Percentiles rank a stretch among this genome's conserved stretches.
Evolutionary conservation across 768 basidiomycete genomes (phyloP).

Genomic region (Dictyophora rubrovolvata): DNA sequence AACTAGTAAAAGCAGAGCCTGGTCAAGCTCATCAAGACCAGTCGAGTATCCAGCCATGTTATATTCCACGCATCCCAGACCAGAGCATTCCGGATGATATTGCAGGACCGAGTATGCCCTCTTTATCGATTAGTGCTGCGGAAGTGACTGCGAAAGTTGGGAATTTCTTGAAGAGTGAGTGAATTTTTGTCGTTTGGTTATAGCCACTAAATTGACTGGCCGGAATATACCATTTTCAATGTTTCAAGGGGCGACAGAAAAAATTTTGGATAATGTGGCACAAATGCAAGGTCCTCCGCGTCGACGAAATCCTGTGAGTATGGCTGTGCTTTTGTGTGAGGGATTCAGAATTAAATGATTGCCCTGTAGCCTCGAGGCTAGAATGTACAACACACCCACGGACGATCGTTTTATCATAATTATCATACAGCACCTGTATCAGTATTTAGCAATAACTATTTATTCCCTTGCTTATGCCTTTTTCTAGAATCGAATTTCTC

Average conservation of each 20-base stretch:
- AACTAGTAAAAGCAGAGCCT: constrained; percentile 2
- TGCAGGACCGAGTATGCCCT: not conserved
- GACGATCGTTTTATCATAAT: too few species aligned
- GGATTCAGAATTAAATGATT: too few species aligned
- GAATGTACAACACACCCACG: not conserved
- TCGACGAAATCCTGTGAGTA: not conserved
- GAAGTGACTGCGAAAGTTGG: not conserved
- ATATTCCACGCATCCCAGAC: not conserved
- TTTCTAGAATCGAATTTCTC: not conserved
- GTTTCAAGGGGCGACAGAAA: not conserved
- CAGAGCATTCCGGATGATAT: not conserved
- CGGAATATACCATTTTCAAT: not conserved
- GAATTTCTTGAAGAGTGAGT: not conserved
- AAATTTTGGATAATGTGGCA: not conserved
- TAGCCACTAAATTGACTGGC: not conserved
- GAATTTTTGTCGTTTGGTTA: not conserved
- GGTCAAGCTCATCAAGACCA: not conserved
- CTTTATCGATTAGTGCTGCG: not conserved
- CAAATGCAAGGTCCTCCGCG: not conserved
- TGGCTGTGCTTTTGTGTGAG: too few species aligned
- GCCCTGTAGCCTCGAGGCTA: not conserved
- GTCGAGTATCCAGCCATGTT: not conserved
- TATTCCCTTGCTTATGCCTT: not conserved
- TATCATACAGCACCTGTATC: not conserved
- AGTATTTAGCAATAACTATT: not conserved